Base-by-base conservation (phyloP, 306 rosid species). In the Citrullus mucosospermus region DNA sequence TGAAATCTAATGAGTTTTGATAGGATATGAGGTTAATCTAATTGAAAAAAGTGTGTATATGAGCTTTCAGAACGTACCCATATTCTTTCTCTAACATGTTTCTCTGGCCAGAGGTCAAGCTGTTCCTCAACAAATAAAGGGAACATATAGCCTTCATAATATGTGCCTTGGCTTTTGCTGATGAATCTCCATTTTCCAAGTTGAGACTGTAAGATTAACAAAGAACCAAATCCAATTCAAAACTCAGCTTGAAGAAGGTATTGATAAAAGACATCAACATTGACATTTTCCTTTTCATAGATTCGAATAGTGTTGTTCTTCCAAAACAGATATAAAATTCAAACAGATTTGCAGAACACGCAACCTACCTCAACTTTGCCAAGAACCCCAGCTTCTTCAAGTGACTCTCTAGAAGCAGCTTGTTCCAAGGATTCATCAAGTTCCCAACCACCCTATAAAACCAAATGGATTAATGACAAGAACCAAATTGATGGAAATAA, bases 111-210 rank as follows among this genome's bases (percentile, higher is more conserved):
- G 4, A 82, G 84, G 41, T 95, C 98, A 78, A 91, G 99, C 57
- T 95, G 96, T 66, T 95, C 93, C 83, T 88, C 84, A 15, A 95
- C 99, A 81, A 86, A 84, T 79, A 95, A 82, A 41, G 99, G 98
- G 78, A 91, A 92, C 99, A 95, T 95, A 89, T 86, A 80, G 34
- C 99, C 99, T 86, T 95, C 99, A 79, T 92, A 92, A 78, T 85
- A 86, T 76, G 92, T 90, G 68, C 94, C 93, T 54, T 87, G 70
- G 63, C 97, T 91, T 86, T 91, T 95, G 86, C 99, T 95, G 54
- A 92, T 85, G 88, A 95, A 95, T 60, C 84, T 87, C 99, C 99
- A 95, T 78, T 91, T 90, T 2, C 99, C 99, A 85, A 95, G 79
- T 85, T 91, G 80, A 84, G 86, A 32, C 98, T 94, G 95, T 74